Base-by-base conservation (phyloP, 257 asterid genomes). In the Nicotiana noctiflora region DNA sequence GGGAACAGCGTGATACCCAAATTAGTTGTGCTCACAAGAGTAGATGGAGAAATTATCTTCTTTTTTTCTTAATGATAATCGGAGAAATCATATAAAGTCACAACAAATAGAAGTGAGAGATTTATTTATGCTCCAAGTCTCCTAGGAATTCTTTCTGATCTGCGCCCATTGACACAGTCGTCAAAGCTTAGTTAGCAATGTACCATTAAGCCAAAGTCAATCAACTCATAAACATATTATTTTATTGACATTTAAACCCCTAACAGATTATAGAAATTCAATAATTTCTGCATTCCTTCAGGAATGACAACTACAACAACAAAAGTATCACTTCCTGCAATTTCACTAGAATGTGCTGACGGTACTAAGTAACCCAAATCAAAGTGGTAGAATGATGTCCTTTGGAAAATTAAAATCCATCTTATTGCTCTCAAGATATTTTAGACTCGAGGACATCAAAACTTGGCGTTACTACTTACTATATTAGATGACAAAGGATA, bases 1-100 rank as follows among this genome's bases (percentile, higher is more conserved):
- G 80, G 75, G 67, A 88, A 87, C 66, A 68, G 82, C 57, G 82
- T 18, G 78, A 49, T 79, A 19, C 27, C 46, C 66, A 83, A 79
- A 21, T 17, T 21, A 49, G 21, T 55, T 17, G 13, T 1, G 72
- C 25, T 13, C 37, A 66, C 10, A 15, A 14, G 44, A 25, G 25
- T 13, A 74, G 68, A 62, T 5, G 68, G 8, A 62, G 19, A 60
- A 25, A 13, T 5, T 13, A 23, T 11, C 18, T 12, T 25, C 0
- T 60, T 59, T 25, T 62, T 60, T 23, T 23, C 6, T 40, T 8
- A 60, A 13, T 62, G 68, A 13, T 25, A 25, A 27, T 62, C 25
- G 37, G n/a, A 62, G n/a, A 62, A 62, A 62, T 13, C 40, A 6
- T 62, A 18, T 62, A 13, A 25, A 17, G 14, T 6, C 23, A 23